Percentiles rank a stretch among this genome's conserved stretches.
Evolutionary conservation across 768 basidiomycete genomes (phyloP).

Genomic region (Tricholomella constricta): DNA sequence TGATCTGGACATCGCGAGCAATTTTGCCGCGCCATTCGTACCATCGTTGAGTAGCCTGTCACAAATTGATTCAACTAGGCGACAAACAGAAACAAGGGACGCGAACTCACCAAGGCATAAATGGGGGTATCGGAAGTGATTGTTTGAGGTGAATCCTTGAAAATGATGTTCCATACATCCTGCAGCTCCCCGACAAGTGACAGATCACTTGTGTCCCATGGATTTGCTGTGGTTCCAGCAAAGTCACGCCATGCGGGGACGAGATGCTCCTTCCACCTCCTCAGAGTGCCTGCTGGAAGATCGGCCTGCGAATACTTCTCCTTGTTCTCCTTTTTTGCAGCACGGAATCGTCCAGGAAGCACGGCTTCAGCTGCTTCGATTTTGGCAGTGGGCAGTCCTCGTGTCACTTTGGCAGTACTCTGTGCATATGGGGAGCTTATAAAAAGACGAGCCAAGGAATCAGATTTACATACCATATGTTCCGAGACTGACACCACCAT

Average conservation of each 20-base stretch:
- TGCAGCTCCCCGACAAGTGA: not conserved
- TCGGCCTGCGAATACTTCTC: conserved; percentile 2
- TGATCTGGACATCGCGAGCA: not conserved
- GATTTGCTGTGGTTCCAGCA: conserved; percentile 3
- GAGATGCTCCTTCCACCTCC: not conserved
- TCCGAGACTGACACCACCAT: not conserved
- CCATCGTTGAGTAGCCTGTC: conserved; percentile 1
- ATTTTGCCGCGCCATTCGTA: conserved; percentile 7
- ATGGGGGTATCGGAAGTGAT: conserved; percentile 2
- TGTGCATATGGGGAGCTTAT: not conserved
- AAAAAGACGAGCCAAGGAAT: too few species aligned
- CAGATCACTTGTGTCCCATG: not conserved
- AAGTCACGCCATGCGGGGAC: conserved; percentile 4
- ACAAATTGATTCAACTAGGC: not conserved
- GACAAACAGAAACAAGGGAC: not conserved
- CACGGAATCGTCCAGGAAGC: not conserved
- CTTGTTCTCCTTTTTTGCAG: not conserved
- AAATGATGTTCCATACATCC: conserved; percentile 5
- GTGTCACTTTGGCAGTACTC: not conserved
- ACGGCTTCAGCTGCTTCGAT: not conserved
- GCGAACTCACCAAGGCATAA: conserved; percentile 1
- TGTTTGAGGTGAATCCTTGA: not conserved
- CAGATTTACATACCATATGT: too few species aligned
- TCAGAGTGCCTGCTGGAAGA: conserved; percentile 3
- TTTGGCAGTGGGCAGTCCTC: not conserved